Evolutionary conservation across 2,329 filamentous ascomycete species (phyloP), one percentile per base, ranked within the genome.

Genomic region (Xylaria sp.): DNA sequence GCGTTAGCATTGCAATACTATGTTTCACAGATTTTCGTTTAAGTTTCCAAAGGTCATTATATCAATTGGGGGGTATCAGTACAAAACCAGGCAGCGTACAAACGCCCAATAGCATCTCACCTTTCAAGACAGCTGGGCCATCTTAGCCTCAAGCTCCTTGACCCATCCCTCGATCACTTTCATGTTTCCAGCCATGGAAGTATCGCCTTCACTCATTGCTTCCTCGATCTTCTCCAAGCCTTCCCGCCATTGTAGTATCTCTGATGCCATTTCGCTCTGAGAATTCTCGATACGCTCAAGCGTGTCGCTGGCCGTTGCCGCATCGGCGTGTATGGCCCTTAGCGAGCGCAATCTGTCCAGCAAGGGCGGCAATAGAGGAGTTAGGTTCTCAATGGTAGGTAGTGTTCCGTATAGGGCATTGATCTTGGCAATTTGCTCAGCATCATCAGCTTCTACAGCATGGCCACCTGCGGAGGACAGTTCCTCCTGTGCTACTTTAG

Each of bases 401-500:
- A 99, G 84, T 2, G 94, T 93, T 1, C 92, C 92, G 80, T 98
- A 98, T 5, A 99, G 87, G 1, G 94, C 93, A 73, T 97, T 96
- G 79, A 99, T 92, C 79, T 97, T 97, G 63, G 92, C 87, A 50
- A 90, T 87, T 75, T 97, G 92, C 75, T 97, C 94, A 9, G 86
- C 83, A 72, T 91, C 85, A 66, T 87, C 82, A 9, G 77, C 75
- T 23, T 84, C 82, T 4, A 82, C 77, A 1, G 81, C 74, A 3
- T 82, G 78, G 9, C 79, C 83, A 20, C 84, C 83, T 37, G 83
- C 80, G 6, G 82, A 80, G 10, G 84, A 84, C 25, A 90, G 81
- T 34, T 88, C 86, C 65, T 91, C 90, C 70, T 90, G 85, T 0
- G 89, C 85, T 48, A 83, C 82, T 76, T 88, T 91, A 48, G 89